Evolutionary conservation across 2,329 filamentous ascomycete genomes (phyloP).

Genomic region (Diplodia seriata): DNA sequence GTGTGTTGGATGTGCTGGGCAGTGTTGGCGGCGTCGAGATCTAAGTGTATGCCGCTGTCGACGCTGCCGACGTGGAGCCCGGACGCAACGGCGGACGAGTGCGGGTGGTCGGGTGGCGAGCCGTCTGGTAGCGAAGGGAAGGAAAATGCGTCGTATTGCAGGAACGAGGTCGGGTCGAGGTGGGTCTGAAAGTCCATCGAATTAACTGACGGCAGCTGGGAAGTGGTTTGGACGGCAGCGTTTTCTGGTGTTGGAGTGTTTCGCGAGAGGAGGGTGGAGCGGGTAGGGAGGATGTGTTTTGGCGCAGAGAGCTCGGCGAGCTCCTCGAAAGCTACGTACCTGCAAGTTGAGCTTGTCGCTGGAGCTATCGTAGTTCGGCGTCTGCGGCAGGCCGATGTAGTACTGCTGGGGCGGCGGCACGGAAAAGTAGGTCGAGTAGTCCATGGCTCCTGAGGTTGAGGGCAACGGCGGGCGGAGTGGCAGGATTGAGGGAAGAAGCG

Average conservation of each 20-base stretch:
- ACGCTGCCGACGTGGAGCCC: conserved; percentile 47
- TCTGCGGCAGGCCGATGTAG: conserved; percentile 56
- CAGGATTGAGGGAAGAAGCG: conserved; percentile 17
- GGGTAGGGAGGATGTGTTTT: not conserved
- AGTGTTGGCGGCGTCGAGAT: conserved; percentile 35
- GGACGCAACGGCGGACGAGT: conserved; percentile 32
- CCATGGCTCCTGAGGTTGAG: conserved; percentile 52
- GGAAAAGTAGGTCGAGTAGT: conserved; percentile 61
- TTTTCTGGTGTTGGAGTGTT: not conserved
- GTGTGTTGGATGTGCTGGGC: conserved; percentile 7
- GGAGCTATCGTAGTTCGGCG: conserved; percentile 39
- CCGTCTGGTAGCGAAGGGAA: conserved; percentile 15
- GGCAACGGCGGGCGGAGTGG: not conserved
- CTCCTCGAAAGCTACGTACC: conserved; percentile 9
- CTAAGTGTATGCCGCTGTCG: conserved; percentile 52
- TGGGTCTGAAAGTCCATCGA: conserved; percentile 13
- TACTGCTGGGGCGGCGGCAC: conserved; percentile 56
- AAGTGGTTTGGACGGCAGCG: not conserved
- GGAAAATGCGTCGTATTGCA: conserved; percentile 28
- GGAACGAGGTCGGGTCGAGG: conserved; percentile 19
- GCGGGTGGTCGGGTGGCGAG: conserved; percentile 25
- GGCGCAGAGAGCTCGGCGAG: conserved; percentile 2
- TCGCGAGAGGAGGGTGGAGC: not conserved
- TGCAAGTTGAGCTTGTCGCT: conserved; percentile 26
- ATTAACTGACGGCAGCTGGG: not conserved